Conservation (phyloP, 495 filamentous ascomycete species). For the Chaetomium cochliodes region DNA sequence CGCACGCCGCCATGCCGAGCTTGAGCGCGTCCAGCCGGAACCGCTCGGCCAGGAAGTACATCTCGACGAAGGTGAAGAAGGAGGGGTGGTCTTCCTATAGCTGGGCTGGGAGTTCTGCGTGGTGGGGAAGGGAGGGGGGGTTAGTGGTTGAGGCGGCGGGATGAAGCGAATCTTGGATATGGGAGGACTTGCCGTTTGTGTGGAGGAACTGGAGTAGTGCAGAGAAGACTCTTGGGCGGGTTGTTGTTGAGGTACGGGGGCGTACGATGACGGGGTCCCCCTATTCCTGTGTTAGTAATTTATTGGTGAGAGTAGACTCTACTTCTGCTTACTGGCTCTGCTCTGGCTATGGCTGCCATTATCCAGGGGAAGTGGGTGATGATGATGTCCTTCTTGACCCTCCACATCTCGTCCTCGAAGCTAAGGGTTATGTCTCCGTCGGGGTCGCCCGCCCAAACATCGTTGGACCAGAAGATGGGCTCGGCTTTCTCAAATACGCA, state of each 20-base stretch:
- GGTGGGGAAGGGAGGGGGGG: background rate
- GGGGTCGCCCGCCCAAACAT: conserved; percentile 7
- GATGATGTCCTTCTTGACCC: conserved; percentile 12
- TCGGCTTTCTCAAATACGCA: background rate
- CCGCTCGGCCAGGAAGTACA: conserved; percentile 14
- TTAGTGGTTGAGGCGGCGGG: background rate
- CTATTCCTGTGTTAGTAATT: background rate
- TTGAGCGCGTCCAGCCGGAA: background rate
- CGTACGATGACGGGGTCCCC: background rate
- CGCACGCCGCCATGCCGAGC: background rate
- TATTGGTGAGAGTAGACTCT: no score
- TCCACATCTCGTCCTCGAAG: conserved; percentile 3
- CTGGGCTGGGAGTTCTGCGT: conserved; percentile 2
- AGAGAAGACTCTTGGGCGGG: background rate
- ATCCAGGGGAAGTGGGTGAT: background rate
- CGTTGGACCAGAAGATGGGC: background rate
- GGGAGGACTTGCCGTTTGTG: background rate
- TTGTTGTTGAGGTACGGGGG: background rate
- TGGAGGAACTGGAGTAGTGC: conserved; percentile 12
- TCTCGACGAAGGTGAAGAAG: conserved; percentile 10
- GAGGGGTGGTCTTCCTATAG: conserved; percentile 4
- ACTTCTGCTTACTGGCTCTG: background rate
- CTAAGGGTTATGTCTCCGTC: conserved; percentile 8
- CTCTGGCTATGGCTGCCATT: background rate
- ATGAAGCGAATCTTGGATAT: background rate